phyloP scores from a whole-genome alignment of 306 rosid species.

The Prunus mira region DNA sequence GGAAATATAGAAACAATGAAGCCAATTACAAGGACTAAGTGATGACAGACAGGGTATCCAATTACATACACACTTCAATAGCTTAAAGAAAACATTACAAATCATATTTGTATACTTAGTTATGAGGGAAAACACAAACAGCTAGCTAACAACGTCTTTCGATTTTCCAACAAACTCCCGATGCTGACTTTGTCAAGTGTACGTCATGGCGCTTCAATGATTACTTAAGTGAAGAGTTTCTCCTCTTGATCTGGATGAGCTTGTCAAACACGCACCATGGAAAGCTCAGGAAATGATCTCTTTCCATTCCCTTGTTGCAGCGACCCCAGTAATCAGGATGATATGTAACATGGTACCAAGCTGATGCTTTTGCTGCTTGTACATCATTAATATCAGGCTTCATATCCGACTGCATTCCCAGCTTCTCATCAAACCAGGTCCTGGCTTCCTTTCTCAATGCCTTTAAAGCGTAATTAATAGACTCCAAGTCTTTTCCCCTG shows the following conservation, averaged over 20 bases:
- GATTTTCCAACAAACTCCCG: background rate
- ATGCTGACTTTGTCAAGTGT: background rate
- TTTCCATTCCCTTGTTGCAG: conserved; percentile 23
- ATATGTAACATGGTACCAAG: conserved; percentile 51
- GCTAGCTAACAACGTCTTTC: too few species aligned
- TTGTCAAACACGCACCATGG: conserved; percentile 39
- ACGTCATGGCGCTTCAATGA: background rate
- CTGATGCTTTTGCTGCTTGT: conserved; percentile 42
- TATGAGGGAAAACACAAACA: background rate
- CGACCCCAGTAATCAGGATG: conserved; percentile 37
- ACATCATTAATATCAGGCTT: background rate
- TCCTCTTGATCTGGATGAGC: conserved; percentile 31
- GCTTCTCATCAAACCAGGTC: conserved; percentile 22
- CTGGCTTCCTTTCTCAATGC: conserved; percentile 40
- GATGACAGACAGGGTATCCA: too few species aligned
- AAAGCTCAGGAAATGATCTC: conserved; percentile 41
- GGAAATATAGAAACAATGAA: too few species aligned
- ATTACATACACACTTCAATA: background rate
- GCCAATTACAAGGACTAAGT: too few species aligned
- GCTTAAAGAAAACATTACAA: background rate
- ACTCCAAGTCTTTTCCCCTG: conserved; percentile 49
- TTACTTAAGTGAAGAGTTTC: background rate
- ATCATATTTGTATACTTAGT: background rate
- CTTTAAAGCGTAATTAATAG: conserved; percentile 42
- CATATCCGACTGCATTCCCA: background rate